Conservation (phyloP, 139 green algal species). For the Pycnococcus provasolii region DNA sequence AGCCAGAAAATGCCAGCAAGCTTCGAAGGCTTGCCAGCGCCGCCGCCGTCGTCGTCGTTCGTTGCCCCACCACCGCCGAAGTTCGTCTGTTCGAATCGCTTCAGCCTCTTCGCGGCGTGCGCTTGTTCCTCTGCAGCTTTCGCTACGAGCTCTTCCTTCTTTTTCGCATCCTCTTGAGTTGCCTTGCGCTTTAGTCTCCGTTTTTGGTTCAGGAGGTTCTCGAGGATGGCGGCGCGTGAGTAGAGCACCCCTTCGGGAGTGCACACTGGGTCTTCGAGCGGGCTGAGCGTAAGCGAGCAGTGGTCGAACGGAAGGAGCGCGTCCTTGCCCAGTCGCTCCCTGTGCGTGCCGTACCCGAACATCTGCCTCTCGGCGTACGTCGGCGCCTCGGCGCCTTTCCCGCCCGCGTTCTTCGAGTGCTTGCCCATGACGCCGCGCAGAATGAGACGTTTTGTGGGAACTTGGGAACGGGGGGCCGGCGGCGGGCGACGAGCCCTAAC, state of each 20-base stretch:
- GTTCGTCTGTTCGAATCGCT: too few relatives aligned
- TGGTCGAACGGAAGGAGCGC: conserved; percentile 15
- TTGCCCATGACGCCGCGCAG: background rate
- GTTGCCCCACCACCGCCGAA: too few relatives aligned
- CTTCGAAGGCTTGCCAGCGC: too few relatives aligned
- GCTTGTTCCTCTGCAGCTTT: background rate
- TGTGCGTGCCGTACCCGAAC: conserved; percentile 72
- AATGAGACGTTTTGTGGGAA: background rate
- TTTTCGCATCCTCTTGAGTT: conserved; percentile 57
- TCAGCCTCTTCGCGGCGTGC: too few relatives aligned
- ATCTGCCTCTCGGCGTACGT: conserved; percentile 69
- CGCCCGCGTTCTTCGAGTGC: conserved; percentile 86
- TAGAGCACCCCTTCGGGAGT: conserved; percentile 70
- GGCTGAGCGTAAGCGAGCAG: conserved; percentile 4
- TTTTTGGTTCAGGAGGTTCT: conserved; percentile 75
- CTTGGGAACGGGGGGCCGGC: too few relatives aligned
- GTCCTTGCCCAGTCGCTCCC: conserved; percentile 80
- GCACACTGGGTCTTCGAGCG: conserved; percentile 64
- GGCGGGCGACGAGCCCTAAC: too few relatives aligned
- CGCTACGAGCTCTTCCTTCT: conserved; percentile 34
- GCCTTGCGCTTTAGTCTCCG: conserved; percentile 69
- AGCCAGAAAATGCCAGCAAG: too few relatives aligned
- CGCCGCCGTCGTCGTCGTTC: too few relatives aligned
- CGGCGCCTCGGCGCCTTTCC: conserved; percentile 66
- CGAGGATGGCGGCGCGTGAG: conserved; percentile 70